Base-by-base conservation (phyloP, 2,329 filamentous ascomycete genomes). In the Sclerotinia glacialis region DNA sequence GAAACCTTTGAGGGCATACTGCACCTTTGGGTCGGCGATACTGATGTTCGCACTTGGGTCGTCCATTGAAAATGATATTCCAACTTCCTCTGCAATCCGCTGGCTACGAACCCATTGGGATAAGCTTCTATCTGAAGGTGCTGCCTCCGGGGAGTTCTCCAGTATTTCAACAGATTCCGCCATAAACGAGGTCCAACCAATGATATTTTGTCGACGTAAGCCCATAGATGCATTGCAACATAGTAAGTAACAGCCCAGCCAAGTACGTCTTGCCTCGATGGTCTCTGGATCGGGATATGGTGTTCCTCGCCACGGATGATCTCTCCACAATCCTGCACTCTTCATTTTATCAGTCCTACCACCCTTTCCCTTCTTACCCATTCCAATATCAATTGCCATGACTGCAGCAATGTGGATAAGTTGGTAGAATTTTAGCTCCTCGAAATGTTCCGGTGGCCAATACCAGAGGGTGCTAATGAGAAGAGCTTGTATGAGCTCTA, bases 61-160 rank as follows among this genome's bases (percentile, higher is more conserved):
- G 70, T 77, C 76, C 82, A 86, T 85, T 53, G 81, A 80, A 69
- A 87, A 86, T 54, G 83, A 80, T 26, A 80, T 78, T 2, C 82
- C 82, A 46, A 86, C 81, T 69, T 85, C 82, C 70, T 87, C 85
- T 46, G 82, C 83, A 69, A 86, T 81, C 58, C 79, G 78, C 56
- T 81, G 78, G 52, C 80, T 74, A 28, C 77, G 76, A 1, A 78
- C 77, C 78, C 78, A 81, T 50, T 79, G 78, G 26, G 78, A 78
- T 18, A 83, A 71, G 1, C 72, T 68, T 47, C 74, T 77, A 69
- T 82, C 80, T n/a, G 78, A 75, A 12, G 77, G 72, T 18, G 75
- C 70, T 12, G 79, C 78, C n/a, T 80, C 74, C 12, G 78, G 74
- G 11, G 78, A 78, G 7, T 69, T 78, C 65, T 80, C 79, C 12